Percentiles rank a stretch among this genome's conserved stretches.
phyloP scores from a whole-genome alignment of 345 rosid species.

The Moricandia moricandioides region DNA sequence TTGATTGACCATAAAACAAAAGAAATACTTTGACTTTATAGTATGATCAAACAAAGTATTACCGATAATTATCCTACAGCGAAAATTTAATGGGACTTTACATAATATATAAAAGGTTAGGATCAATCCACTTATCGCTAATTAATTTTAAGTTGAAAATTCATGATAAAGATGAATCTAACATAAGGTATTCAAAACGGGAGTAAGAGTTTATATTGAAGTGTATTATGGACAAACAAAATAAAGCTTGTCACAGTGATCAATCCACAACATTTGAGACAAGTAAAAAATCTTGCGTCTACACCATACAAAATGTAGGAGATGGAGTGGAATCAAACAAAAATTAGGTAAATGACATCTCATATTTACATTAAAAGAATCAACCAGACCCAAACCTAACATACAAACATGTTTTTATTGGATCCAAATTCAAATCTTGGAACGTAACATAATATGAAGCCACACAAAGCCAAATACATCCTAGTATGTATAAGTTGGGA shows the following conservation, averaged over 20 bases:
- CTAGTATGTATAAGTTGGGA: conserved; percentile 21
- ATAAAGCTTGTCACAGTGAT: background rate
- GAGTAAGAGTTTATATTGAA: background rate
- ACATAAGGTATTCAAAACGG: background rate
- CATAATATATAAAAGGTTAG: too few species aligned
- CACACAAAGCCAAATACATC: conserved; percentile 32
- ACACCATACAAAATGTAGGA: background rate
- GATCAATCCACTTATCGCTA: too few species aligned
- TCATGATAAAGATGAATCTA: too few species aligned
- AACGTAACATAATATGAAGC: conserved; percentile 26
- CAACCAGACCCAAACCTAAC: conserved; percentile 15
- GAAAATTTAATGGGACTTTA: too few species aligned
- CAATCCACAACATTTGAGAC: background rate
- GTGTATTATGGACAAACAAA: background rate
- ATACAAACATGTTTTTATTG: background rate
- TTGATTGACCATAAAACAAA: background rate
- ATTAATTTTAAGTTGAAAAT: too few species aligned
- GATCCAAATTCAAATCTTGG: conserved; percentile 1
- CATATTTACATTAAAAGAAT: background rate
- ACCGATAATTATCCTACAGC: too few species aligned
- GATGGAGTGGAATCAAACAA: background rate
- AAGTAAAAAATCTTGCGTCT: background rate
- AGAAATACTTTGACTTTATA: background rate
- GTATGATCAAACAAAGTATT: background rate
- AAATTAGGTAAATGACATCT: background rate